A percentile compares a stretch with the other conserved stretches of the same genome.
phyloP scores from a whole-genome alignment of 495 filamentous ascomycete species.

The Tuber melanosporum region DNA sequence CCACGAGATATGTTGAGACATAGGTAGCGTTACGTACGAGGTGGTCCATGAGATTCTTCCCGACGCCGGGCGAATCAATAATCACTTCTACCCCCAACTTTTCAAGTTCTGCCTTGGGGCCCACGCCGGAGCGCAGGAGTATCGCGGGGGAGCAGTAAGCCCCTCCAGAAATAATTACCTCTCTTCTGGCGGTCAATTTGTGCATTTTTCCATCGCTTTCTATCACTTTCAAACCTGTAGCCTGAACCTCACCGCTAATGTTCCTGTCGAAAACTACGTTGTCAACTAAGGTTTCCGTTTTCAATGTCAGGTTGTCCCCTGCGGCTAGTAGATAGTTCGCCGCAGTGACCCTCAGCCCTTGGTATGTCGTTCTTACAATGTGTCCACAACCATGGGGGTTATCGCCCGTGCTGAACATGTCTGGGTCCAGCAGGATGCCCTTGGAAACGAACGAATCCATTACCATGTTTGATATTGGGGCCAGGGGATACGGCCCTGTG shows the following conservation, averaged over 20 bases:
- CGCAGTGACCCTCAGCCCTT: constrained; percentile 48
- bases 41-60: constrained; percentile 48
- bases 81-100: constrained; percentile 45
- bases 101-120: constrained; percentile 43
- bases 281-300: constrained; percentile 45
- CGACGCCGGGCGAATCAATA: constrained; percentile 46
- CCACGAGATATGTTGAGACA: not conserved
- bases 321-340: constrained; percentile 46
- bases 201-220: constrained; percentile 32
- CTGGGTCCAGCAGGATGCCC: constrained; percentile 47
- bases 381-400: constrained; percentile 51
- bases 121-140: constrained; percentile 49
- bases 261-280: constrained; percentile 38
- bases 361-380: constrained; percentile 48
- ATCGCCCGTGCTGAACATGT: constrained; percentile 51
- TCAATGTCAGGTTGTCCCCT: constrained; percentile 44
- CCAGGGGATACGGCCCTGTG: constrained; percentile 49
- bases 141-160: constrained; percentile 47
- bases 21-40: constrained; percentile 4
- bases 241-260: constrained; percentile 21
- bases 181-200: constrained; percentile 41
- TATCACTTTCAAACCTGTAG: constrained; percentile 40
- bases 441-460: constrained; percentile 48
- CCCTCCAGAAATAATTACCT: constrained; percentile 47
- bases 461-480: constrained; percentile 48